Conservation (phyloP, 2,329 filamentous ascomycete genomes). For the Nigrograna mackinnonii region DNA sequence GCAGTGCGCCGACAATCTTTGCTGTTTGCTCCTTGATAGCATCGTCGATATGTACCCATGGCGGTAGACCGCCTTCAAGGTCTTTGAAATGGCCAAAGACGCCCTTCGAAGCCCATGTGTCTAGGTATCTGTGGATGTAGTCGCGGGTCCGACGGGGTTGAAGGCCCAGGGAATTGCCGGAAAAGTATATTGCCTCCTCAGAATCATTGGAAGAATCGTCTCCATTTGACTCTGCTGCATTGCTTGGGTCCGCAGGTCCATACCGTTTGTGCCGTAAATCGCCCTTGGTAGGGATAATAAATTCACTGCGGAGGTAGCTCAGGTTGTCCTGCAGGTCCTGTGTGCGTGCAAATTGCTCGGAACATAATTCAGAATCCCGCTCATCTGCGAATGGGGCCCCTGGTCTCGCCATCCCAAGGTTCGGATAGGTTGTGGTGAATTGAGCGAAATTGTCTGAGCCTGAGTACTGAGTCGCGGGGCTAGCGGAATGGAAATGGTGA, state of each 20-base stretch:
- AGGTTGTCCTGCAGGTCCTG: constrained; percentile 44
- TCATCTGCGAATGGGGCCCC: constrained; percentile 26
- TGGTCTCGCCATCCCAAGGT: constrained; percentile 28
- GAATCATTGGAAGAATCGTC: constrained; percentile 31
- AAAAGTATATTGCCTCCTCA: constrained; percentile 73
- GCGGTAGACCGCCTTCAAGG: constrained; percentile 68
- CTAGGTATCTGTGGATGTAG: constrained; percentile 73
- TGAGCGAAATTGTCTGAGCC: too few species aligned
- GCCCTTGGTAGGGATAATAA: constrained; percentile 74
- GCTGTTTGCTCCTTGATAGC: constrained; percentile 71
- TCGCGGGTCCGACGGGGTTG: constrained; percentile 72
- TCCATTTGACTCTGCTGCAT: not conserved
- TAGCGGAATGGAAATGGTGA: too few species aligned
- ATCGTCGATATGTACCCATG: constrained; percentile 81
- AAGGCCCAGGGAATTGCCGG: constrained; percentile 85
- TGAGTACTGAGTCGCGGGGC: too few species aligned
- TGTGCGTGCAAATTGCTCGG: constrained; percentile 31
- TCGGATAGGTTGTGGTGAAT: too few species aligned
- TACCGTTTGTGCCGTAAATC: constrained; percentile 68
- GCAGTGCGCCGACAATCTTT: constrained; percentile 72
- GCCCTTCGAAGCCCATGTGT: constrained; percentile 82
- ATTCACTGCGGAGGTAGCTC: constrained; percentile 62
- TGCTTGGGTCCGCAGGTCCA: constrained; percentile 15
- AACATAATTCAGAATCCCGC: constrained; percentile 23
- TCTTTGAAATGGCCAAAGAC: constrained; percentile 81